Evolutionary conservation across 2,329 filamentous ascomycete genomes (phyloP).

Genomic region (Emergomyces orientalis): DNA sequence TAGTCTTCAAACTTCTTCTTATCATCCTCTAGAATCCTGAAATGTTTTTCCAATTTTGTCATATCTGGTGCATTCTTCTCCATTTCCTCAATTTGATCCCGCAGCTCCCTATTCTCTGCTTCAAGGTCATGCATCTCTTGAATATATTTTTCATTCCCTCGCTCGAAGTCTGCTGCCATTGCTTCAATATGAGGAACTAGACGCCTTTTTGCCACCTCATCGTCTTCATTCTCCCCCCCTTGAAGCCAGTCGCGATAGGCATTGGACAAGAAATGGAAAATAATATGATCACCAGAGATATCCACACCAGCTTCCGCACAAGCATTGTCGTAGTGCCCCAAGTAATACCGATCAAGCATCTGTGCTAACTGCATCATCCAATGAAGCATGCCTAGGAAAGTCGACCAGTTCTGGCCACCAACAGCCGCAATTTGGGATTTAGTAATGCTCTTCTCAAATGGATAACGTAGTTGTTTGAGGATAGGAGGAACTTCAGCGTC

Average conservation of each 20-base stretch:
- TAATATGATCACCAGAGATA: conserved; percentile 80
- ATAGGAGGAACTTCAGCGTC: conserved; percentile 91
- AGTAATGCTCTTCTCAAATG: conserved; percentile 89
- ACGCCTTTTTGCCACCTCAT: conserved; percentile 70
- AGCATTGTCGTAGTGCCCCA: conserved; percentile 77
- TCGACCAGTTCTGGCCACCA: conserved; percentile 93
- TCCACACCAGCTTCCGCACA: conserved; percentile 83
- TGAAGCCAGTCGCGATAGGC: conserved; percentile 91
- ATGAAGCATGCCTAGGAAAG: conserved; percentile 84
- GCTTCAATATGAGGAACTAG: conserved; percentile 73
- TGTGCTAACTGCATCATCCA: conserved; percentile 99
- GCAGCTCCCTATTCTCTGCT: conserved; percentile 69
- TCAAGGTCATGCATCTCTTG: conserved; percentile 80
- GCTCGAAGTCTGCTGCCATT: conserved; percentile 83
- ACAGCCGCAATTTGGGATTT: conserved; percentile 94
- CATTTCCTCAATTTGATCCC: conserved; percentile 79
- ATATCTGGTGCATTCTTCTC: conserved; percentile 80
- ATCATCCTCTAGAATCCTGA: conserved; percentile 90
- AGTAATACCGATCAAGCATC: conserved; percentile 77
- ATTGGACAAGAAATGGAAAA: conserved; percentile 81
- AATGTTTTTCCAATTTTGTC: conserved; percentile 74
- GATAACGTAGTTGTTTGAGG: conserved; percentile 86
- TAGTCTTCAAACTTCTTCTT: conserved; percentile 93
- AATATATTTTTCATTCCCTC: conserved; percentile 71
- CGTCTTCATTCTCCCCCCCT: conserved; percentile 79